phyloP scores from a whole-genome alignment of 1,284 basidiomycete species.

The Polyporus tsugae region DNA sequence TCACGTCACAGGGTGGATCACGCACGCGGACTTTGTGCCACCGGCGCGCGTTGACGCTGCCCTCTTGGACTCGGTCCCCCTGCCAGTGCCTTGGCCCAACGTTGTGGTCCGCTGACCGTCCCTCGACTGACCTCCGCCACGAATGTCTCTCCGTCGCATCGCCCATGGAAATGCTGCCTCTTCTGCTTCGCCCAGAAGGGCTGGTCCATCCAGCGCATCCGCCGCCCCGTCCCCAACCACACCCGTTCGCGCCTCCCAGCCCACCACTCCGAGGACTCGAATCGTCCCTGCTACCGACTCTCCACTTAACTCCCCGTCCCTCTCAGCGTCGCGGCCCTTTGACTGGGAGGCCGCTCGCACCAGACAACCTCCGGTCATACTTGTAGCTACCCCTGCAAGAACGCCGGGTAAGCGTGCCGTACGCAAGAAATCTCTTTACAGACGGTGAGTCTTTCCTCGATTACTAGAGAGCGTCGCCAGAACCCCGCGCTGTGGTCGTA shows the following conservation, averaged over 20 bases:
- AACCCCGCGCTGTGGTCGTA: neutral
- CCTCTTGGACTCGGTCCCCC: neutral
- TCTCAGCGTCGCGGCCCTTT: conserved; percentile 76
- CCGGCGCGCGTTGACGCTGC: conserved; percentile 25
- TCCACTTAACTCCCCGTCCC: conserved; percentile 69
- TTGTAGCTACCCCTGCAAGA: conserved; percentile 46
- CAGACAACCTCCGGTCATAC: conserved; percentile 55
- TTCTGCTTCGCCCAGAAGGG: conserved; percentile 32
- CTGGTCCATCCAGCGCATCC: conserved; percentile 28
- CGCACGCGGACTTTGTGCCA: conserved; percentile 31
- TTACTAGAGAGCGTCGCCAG: neutral
- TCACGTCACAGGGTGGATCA: conserved; percentile 33
- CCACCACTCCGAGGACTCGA: conserved; percentile 39
- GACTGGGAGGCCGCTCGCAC: conserved; percentile 84
- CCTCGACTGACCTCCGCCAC: neutral
- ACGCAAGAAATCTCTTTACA: conserved; percentile 66
- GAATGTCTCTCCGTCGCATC: conserved; percentile 41
- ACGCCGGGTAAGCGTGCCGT: conserved; percentile 58
- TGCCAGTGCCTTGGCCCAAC: neutral
- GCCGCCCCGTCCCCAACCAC: conserved; percentile 37
- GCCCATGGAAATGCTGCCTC: conserved; percentile 44
- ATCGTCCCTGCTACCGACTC: conserved; percentile 45
- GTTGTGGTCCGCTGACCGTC: neutral
- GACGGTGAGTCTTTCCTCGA: conserved; percentile 53
- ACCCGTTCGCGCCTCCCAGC: conserved; percentile 33